Percentiles rank a stretch among this genome's conserved stretches.
phyloP scores from a whole-genome alignment of 2,329 filamentous ascomycete genomes.

The Pseudogymnoascus sp. region DNA sequence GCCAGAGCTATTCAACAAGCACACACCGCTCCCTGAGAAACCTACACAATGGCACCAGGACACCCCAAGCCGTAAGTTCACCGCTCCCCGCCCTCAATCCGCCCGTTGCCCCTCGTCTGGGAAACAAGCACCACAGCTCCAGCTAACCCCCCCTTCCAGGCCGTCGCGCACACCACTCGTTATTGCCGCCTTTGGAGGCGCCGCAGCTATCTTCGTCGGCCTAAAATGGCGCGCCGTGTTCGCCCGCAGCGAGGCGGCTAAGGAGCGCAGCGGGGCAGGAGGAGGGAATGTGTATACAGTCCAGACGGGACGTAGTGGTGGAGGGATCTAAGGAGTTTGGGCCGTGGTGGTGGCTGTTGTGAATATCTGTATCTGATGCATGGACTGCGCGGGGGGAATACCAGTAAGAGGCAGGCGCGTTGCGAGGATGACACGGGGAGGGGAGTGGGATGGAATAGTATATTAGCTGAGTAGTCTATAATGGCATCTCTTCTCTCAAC shows the following conservation, averaged over 20 bases:
- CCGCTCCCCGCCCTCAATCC: neutral
- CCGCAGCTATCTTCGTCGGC: slow-evolving; percentile 22
- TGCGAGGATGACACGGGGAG: neutral
- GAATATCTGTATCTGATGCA: neutral
- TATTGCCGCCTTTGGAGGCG: slow-evolving; percentile 23
- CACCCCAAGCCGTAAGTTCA: neutral
- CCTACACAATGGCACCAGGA: neutral
- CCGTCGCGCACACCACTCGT: slow-evolving; percentile 24
- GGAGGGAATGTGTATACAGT: slow-evolving; percentile 23
- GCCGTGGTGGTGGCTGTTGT: neutral
- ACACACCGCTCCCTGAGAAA: neutral
- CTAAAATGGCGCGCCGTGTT: slow-evolving; percentile 29
- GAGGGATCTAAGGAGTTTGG: neutral
- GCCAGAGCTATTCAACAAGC: slow-evolving; percentile 4
- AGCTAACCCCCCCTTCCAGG: slow-evolving; percentile 12
- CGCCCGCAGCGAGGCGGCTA: slow-evolving; percentile 27
- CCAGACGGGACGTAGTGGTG: slow-evolving; percentile 26
- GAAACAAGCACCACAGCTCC: neutral
- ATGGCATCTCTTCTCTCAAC: neutral
- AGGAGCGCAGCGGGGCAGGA: slow-evolving; percentile 22
- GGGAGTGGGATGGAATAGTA: neutral
- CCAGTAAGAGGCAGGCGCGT: neutral
- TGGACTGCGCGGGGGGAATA: neutral
- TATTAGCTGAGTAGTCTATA: slow-evolving; percentile 1
- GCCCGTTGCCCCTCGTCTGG: neutral